A percentile compares a stretch with the other conserved stretches of the same genome.
phyloP scores from a whole-genome alignment of 768 basidiomycete genomes.

The Podaxis pistillaris region DNA sequence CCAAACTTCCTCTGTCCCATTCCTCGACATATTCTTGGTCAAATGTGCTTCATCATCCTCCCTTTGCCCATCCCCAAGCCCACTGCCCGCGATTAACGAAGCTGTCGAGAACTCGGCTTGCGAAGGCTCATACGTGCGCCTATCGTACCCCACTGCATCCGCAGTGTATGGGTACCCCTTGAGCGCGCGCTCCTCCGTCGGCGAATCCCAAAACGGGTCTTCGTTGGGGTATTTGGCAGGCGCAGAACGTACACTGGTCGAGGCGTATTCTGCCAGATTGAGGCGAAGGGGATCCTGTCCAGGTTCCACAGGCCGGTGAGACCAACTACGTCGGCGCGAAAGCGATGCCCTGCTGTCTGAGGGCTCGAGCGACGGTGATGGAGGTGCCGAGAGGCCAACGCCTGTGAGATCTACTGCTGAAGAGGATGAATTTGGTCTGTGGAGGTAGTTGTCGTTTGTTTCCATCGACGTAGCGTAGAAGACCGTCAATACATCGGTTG shows the following conservation, averaged over 20 bases:
- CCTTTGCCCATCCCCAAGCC: constrained; percentile 38
- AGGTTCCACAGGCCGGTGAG: constrained; percentile 38
- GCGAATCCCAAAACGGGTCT: constrained; percentile 45
- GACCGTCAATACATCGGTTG: background rate
- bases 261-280: constrained; percentile 21
- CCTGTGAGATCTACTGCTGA: constrained; percentile 56
- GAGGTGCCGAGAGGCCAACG: constrained; percentile 47
- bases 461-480: constrained; percentile 27
- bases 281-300: constrained; percentile 49
- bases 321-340: constrained; percentile 64
- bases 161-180: constrained; percentile 31
- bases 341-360: constrained; percentile 37
- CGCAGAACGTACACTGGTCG: background rate
- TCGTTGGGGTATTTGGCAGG: constrained; percentile 10
- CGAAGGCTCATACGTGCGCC: constrained; percentile 37
- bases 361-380: constrained; percentile 58
- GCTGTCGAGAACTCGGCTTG: constrained; percentile 50
- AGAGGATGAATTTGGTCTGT: constrained; percentile 38
- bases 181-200: constrained; percentile 31
- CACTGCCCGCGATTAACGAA: constrained; percentile 40
- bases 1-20: constrained; percentile 27
- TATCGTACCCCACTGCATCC: constrained; percentile 29
- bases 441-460: constrained; percentile 30
- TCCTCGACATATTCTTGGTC: constrained; percentile 49
- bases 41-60: constrained; percentile 63